phyloP scores from a whole-genome alignment of 1,284 basidiomycete genomes.

The Leccinum olivaceoglutinosum region DNA sequence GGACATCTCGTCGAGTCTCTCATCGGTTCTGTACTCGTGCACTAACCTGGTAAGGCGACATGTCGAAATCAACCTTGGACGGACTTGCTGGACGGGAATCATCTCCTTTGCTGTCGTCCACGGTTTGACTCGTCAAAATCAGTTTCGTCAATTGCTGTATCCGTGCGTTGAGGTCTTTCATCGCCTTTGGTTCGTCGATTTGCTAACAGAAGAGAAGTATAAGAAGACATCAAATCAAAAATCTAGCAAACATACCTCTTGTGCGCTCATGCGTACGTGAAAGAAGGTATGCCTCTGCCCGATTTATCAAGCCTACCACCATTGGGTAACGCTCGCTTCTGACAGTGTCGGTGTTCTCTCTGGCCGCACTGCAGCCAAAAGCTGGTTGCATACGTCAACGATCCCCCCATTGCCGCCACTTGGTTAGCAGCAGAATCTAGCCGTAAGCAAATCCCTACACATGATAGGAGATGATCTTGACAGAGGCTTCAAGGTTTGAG shows the following conservation, averaged over 20 bases:
- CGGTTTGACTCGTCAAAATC: slow-evolving; percentile 79
- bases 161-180: slow-evolving; percentile 74
- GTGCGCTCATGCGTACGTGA: slow-evolving; percentile 77
- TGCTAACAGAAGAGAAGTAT: slow-evolving; percentile 38
- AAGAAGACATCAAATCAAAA: neutral
- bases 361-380: slow-evolving; percentile 76
- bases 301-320: neutral
- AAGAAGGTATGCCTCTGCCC: slow-evolving; percentile 61
- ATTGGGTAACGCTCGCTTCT: slow-evolving; percentile 4
- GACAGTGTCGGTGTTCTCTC: slow-evolving; percentile 86
- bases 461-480: slow-evolving; percentile 2
- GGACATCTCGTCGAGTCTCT: slow-evolving; percentile 74
- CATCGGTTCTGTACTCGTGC: slow-evolving; percentile 46
- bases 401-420: slow-evolving; percentile 46
- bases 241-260: slow-evolving; percentile 45
- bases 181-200: slow-evolving; percentile 73
- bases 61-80: slow-evolving; percentile 79
- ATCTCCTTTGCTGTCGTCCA: slow-evolving; percentile 62
- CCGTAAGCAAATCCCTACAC: slow-evolving; percentile 46
- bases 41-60: slow-evolving; percentile 73
- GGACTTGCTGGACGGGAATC: slow-evolving; percentile 75
- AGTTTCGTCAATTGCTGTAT: slow-evolving; percentile 84
- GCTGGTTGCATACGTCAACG: slow-evolving; percentile 37
- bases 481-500: slow-evolving; percentile 57
- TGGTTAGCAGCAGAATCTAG: slow-evolving; percentile 75